Evolutionary conservation across 495 filamentous ascomycete species (phyloP), one percentile per base, ranked within the genome.

Genomic region (Pseudomonodictys pantanalensis): DNA sequence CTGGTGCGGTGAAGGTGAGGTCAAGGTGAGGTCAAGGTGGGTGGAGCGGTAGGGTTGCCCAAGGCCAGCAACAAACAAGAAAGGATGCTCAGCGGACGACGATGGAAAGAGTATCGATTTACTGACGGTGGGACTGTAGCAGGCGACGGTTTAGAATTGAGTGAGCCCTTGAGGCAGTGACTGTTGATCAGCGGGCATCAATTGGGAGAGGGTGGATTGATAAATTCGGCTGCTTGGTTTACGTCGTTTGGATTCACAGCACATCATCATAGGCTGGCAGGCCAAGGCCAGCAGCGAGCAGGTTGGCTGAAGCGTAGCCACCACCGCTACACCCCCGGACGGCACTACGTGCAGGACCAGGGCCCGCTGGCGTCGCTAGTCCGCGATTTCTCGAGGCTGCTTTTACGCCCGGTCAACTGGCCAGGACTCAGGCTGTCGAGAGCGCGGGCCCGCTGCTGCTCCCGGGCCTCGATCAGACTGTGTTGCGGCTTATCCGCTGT

Each of bases 91-190:
- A 23, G 28, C 12, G 18, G 41, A 33, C 46, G 23, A 43, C 6
- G 42, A 38, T 57, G 29, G 39, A 66, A 17, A n/a, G 45, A 60
- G 62, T 50, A 60, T 45, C 17, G 62, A 65, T 60, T 45, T 44
- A 46, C 52, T 23, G 53, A 42, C 51, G 33, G 42, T 30, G 52
- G 38, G 28, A 42, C 29, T 15, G n/a, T 51, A 42, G 43, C 22
- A 51, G 17, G 49, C 26, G 45, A 66, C 52, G 58, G 58, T 52
- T 61, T 61, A 42, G 51, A 49, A 54, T 66, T 66, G 56, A 66
- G 58, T 48, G 56, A 61, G 56, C 30, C 17, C 39, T 52, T 52
- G 62, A 56, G 52, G 57, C 51, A 66, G 62, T 52, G 32, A 50
- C 22, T 60, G 57, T 43, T 52, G 62, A 66, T 66, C 62, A 41